Evolutionary conservation across 257 asterid genomes (phyloP), one percentile per base, ranked within the genome.

Genomic region (Solanum chmielewskii): DNA sequence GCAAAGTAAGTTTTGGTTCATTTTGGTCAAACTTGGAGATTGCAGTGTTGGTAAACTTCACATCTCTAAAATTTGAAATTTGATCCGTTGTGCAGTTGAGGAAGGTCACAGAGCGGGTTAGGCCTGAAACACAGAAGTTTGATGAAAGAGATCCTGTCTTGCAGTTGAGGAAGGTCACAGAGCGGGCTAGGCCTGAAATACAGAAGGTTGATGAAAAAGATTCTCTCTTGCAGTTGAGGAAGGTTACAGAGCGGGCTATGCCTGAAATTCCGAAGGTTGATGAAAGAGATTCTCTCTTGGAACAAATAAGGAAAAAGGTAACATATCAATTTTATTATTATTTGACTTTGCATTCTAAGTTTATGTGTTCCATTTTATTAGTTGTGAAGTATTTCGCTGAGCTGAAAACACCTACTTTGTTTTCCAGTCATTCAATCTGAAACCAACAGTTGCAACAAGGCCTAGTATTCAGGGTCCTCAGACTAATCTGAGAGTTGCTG

Each of bases 241-340:
- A 93, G 92, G 99, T 95, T 86, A 84, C 95, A 47, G 97, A 94
- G 64, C 91, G 91, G 45, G 90, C 86, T 35, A 88, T 86, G 86
- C 94, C 94, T 82, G 90, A 91, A 71, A 82, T 88, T 16, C 93
- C 87, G 81, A 92, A 92, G 90, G 95, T 84, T 16, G 97, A 92
- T 70, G 99, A 70, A 33, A 70, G 77, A 70, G 77, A 71, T 90
- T 93, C 97, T 23, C 83, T 96, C 76, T 88, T 96, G 92, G 96
- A 94, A 90, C 99, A 95, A 91, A 97, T 97, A 88, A 88, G 98
- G 89, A 89, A 93, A 88, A 93, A 95, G 98, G 99, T 97, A 91
- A 60, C 25, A 74, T 52, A 33, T 29, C 69, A 29, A 52, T 49
- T 47, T 49, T 29, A 80, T 47, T 45, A 80, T 80, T 47, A 80